phyloP scores from a whole-genome alignment of 2,329 filamentous ascomycete genomes.

The Penicillium palitans region DNA sequence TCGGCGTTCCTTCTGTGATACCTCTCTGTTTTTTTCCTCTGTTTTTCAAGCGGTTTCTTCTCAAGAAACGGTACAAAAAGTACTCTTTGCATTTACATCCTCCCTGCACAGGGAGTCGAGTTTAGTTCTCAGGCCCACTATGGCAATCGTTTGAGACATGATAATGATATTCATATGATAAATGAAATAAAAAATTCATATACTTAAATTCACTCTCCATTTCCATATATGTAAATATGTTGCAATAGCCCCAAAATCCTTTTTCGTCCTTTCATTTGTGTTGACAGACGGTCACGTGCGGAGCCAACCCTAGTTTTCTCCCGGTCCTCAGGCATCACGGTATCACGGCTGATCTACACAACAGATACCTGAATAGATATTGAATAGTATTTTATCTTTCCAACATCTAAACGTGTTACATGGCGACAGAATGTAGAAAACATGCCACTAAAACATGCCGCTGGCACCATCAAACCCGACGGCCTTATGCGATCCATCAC shows the following conservation, averaged over 20 bases:
- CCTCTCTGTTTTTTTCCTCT: constrained; percentile 13
- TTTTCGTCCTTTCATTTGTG: neutral
- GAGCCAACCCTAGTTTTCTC: constrained; percentile 11
- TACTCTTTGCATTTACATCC: constrained; percentile 2
- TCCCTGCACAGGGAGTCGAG: neutral
- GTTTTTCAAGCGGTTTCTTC: constrained; percentile 9
- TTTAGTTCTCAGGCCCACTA: constrained; percentile 4
- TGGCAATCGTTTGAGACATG: constrained; percentile 7
- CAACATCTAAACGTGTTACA: neutral
- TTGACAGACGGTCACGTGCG: constrained; percentile 9
- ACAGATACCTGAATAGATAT: neutral
- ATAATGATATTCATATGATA: constrained; percentile 20
- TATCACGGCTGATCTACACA: neutral
- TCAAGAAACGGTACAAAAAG: neutral
- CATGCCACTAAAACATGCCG: neutral
- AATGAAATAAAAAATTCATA: neutral
- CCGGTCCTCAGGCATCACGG: neutral
- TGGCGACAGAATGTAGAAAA: neutral
- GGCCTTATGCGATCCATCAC: too few relatives aligned
- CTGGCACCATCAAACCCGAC: neutral
- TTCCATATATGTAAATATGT: neutral
- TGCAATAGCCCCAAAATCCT: neutral
- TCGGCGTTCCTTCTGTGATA: constrained; percentile 26
- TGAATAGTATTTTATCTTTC: neutral
- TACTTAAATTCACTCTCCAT: neutral